A percentile compares a stretch with the other conserved stretches of the same genome.
phyloP scores from a whole-genome alignment of 352 stramenopile genomes.

The Phytophthora citricola region DNA sequence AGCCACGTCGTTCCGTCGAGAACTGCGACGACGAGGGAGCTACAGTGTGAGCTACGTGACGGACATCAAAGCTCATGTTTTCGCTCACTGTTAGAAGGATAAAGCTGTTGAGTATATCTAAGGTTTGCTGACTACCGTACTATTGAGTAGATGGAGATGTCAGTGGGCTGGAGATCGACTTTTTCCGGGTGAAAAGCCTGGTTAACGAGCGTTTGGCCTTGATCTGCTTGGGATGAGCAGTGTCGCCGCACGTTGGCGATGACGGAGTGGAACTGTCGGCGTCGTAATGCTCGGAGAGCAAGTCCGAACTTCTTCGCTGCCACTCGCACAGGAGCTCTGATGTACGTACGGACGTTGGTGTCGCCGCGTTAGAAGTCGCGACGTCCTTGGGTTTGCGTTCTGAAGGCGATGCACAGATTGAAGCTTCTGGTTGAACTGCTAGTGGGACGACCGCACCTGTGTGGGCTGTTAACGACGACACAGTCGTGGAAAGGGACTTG shows the following conservation, averaged over 20 bases:
- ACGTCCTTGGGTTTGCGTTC: slow-evolving; percentile 12
- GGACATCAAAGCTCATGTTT: slow-evolving; percentile 89
- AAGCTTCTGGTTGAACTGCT: not conserved
- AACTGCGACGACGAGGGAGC: slow-evolving; percentile 82
- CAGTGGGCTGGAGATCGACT: slow-evolving; percentile 24
- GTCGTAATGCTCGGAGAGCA: slow-evolving; percentile 14
- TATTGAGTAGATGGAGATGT: slow-evolving; percentile 18
- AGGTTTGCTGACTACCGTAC: no score
- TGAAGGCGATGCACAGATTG: not conserved
- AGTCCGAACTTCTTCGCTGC: slow-evolving; percentile 4
- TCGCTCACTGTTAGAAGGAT: slow-evolving; percentile 56
- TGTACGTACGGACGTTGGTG: slow-evolving; percentile 3
- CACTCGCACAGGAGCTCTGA: slow-evolving; percentile 18
- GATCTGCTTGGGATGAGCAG: slow-evolving; percentile 8
- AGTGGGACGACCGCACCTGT: slow-evolving; percentile 24
- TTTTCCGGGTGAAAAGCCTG: slow-evolving; percentile 46
- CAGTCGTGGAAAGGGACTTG: slow-evolving; percentile 49
- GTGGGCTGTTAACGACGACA: slow-evolving; percentile 31
- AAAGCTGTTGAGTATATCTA: not conserved
- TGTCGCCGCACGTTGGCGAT: slow-evolving; percentile 16
- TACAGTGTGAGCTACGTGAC: slow-evolving; percentile 90
- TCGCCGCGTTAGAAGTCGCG: not conserved
- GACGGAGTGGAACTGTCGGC: slow-evolving; percentile 21
- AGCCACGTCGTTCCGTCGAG: slow-evolving; percentile 79
- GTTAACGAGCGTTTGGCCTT: slow-evolving; percentile 39